Base-by-base conservation (phyloP, 2,329 filamentous ascomycete genomes). In the Stemphylium beticola region DNA sequence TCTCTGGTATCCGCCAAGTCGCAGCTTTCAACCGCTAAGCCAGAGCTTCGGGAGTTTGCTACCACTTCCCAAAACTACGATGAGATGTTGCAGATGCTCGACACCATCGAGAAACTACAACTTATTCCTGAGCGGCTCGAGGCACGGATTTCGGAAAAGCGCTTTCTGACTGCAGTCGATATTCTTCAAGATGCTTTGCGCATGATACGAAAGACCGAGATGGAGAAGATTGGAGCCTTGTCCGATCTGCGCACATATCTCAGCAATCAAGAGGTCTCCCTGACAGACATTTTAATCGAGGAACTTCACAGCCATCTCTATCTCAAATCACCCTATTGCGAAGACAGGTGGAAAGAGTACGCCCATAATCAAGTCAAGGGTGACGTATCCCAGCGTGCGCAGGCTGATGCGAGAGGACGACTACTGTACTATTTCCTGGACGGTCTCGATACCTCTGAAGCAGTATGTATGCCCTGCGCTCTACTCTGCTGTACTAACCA, bases 221-320 rank as follows among this genome's bases (percentile, higher is more conserved):
- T 99, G 71, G 93, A 97, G 69, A 88, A 89, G 32, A 96, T 99
- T 62, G 93, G 92, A 1, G 93, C 92, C 7, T 79, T 99, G 66
- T 87, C 85, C 53, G 95, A 99, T 65, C 78, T 99, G 62, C 86
- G 92, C 52, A 87, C 87, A 66, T 98, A 98, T 69, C 86, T 99
- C 53, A 87, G 87, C 55, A 98, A 96, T 70, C 96, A 99, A 73
- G 95, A 99, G 77, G 90, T 89, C 24, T 87, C 91, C 0, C 79
- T 99, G 60, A 93, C 93, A 69, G 95, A 99, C 70, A 98, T 98
- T 48, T 75, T 99, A 51, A 87, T 98, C n/a, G 95, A 99, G 73
- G 95, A 99, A 75, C 81, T 99, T 31, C 95, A 99, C 72, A 95
- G 96, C 73, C 95, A 99, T 76, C 82, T 99, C 4, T 99, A 99